phyloP scores from a whole-genome alignment of 768 basidiomycete genomes.

The Lyophyllum decastes region DNA sequence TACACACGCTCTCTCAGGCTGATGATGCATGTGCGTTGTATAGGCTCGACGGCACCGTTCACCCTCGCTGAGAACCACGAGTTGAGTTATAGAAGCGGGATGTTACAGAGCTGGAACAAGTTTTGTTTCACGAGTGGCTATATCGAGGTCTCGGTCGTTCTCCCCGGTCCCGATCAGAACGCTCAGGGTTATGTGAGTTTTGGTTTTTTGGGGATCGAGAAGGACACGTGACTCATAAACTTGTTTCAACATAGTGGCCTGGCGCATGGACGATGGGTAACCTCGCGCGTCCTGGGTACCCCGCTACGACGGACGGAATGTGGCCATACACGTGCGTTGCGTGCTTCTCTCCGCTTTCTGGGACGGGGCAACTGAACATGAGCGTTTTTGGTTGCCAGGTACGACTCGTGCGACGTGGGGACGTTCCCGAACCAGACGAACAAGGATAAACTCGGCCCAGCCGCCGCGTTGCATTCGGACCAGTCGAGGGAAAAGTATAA shows the following conservation, averaged over 20 bases:
- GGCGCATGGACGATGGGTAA: slow-evolving; percentile 92
- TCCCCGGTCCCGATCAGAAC: slow-evolving; percentile 60
- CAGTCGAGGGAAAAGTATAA: slow-evolving; percentile 53
- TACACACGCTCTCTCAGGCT: too few relatives aligned
- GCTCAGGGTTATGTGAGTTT: slow-evolving; percentile 49
- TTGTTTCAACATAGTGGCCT: slow-evolving; percentile 58
- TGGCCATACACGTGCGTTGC: slow-evolving; percentile 81
- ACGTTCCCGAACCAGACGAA: slow-evolving; percentile 75
- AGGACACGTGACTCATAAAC: not conserved
- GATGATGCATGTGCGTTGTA: too few relatives aligned
- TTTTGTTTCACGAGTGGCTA: slow-evolving; percentile 84
- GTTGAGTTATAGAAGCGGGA: slow-evolving; percentile 67
- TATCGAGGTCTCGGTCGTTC: slow-evolving; percentile 64
- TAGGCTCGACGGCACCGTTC: slow-evolving; percentile 49
- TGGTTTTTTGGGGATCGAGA: not conserved
- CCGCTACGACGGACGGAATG: slow-evolving; percentile 76
- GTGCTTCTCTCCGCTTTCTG: too few relatives aligned
- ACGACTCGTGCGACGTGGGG: slow-evolving; percentile 73
- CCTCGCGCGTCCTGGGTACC: slow-evolving; percentile 78
- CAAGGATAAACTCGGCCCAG: slow-evolving; percentile 50
- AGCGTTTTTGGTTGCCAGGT: slow-evolving; percentile 37
- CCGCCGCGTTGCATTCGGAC: slow-evolving; percentile 57
- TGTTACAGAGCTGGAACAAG: slow-evolving; percentile 92
- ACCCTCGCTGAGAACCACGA: slow-evolving; percentile 52
- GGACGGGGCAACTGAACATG: too few relatives aligned